Evolutionary conservation across 2,329 filamentous ascomycete species (phyloP).

Genomic region (Elsinoe australis): DNA sequence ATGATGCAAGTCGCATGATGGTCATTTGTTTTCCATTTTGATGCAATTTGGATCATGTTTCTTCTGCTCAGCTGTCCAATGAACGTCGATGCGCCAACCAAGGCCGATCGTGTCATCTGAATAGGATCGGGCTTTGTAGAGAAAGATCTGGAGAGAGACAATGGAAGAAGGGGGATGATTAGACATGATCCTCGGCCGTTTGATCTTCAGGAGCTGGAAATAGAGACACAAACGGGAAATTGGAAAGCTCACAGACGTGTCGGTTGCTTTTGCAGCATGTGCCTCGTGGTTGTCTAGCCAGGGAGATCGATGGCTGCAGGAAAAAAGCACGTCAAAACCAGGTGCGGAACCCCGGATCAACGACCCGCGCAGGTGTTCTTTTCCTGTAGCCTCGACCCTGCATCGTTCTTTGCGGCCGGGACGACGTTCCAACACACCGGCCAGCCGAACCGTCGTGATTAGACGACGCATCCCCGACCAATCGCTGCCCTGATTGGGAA

Average conservation of each 20-base stretch:
- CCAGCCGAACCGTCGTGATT: background rate
- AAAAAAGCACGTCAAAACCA: background rate
- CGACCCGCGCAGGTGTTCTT: background rate
- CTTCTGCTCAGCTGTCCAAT: no score
- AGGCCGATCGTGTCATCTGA: no score
- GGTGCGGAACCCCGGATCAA: slow-evolving; percentile 13
- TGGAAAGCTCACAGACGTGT: background rate
- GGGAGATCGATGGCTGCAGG: background rate
- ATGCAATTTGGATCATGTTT: no score
- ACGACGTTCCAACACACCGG: background rate
- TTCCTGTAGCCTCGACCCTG: slow-evolving; percentile 3
- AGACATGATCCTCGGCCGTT: slow-evolving; percentile 3
- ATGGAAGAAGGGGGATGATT: background rate
- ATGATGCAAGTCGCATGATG: slow-evolving; percentile 7
- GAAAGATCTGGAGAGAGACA: background rate
- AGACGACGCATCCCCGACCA: slow-evolving; percentile 11
- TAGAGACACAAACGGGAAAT: background rate
- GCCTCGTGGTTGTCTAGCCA: slow-evolving; percentile 4
- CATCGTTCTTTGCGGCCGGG: slow-evolving; percentile 15
- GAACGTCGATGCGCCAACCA: no score
- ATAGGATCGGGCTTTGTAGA: no score
- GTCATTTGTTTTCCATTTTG: background rate
- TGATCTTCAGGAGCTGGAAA: slow-evolving; percentile 15
- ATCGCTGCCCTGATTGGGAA: background rate
- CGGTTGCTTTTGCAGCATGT: background rate